These are phyloP conservation scores for Colletotrichum eleusines DNA, from an alignment of 2,329 filamentous ascomycete genomes.

Conservation along the genomic window DNA sequence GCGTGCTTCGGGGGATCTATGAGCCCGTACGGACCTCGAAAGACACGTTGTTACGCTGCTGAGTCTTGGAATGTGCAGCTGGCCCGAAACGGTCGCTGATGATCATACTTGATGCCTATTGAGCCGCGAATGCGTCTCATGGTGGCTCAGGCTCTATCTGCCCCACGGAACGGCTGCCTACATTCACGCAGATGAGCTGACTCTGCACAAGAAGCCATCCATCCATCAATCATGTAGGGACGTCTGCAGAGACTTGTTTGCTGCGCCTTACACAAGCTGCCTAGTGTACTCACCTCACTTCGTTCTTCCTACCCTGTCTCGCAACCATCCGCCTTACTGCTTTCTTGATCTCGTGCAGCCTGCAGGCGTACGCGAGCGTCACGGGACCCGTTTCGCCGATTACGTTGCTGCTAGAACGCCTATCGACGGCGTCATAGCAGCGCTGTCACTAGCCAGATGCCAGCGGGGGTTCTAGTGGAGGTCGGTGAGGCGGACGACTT, in stretches of 20 bases:
- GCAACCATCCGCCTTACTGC: slow-evolving; percentile 39
- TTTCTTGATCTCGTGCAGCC: slow-evolving; percentile 38
- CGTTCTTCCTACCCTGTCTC: slow-evolving; percentile 25
- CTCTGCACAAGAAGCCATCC: slow-evolving; percentile 13
- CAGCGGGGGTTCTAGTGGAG: slow-evolving; percentile 2
- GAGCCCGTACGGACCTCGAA: slow-evolving; percentile 18
- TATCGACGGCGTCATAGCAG: slow-evolving; percentile 16
- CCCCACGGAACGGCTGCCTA: slow-evolving; percentile 26
- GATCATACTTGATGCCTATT: slow-evolving; percentile 11
- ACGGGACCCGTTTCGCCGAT: slow-evolving; percentile 27
- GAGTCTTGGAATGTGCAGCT: slow-evolving; percentile 36
- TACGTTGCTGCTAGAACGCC: neutral
- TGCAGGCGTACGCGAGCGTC: slow-evolving; percentile 27
- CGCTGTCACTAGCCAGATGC: neutral
- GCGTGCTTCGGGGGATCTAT: neutral
- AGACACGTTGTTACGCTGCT: slow-evolving; percentile 34
- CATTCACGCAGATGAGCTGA: slow-evolving; percentile 23
- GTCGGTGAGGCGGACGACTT: slow-evolving; percentile 37
- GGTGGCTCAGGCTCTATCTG: slow-evolving; percentile 22
- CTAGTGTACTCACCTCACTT: slow-evolving; percentile 24
- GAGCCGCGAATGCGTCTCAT: slow-evolving; percentile 25
- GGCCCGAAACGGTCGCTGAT: slow-evolving; percentile 26
- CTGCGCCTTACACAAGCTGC: slow-evolving; percentile 26
- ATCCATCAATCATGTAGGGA: neutral
- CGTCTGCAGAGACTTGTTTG: slow-evolving; percentile 22